phyloP scores from a whole-genome alignment of 2,329 filamentous ascomycete genomes.

The Thelonectria blattea region DNA sequence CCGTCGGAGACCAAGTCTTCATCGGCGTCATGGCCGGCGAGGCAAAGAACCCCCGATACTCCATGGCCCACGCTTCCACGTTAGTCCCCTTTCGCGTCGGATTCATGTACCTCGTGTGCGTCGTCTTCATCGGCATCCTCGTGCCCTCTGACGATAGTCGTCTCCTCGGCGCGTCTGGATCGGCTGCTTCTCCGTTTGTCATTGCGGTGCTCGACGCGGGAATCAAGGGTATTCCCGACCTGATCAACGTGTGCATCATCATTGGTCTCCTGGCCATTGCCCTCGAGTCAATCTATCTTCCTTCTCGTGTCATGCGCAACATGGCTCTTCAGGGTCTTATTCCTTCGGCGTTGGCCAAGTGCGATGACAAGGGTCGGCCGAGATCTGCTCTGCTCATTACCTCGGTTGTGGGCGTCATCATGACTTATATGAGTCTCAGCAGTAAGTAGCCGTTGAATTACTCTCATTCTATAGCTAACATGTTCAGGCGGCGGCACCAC shows the following conservation, averaged over 20 bases:
- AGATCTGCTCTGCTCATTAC: slow-evolving; percentile 15
- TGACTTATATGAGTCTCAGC: slow-evolving; percentile 24
- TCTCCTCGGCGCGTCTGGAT: slow-evolving; percentile 25
- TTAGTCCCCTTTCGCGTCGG: slow-evolving; percentile 29
- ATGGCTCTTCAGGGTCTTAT: slow-evolving; percentile 17
- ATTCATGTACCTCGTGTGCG: slow-evolving; percentile 27
- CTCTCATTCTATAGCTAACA: not conserved
- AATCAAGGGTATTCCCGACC: slow-evolving; percentile 17
- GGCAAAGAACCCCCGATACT: slow-evolving; percentile 24
- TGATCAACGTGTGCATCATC: slow-evolving; percentile 34
- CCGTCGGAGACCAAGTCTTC: slow-evolving; percentile 32
- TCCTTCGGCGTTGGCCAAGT: slow-evolving; percentile 12
- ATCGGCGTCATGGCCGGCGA: slow-evolving; percentile 35
- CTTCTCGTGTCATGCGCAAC: slow-evolving; percentile 12
- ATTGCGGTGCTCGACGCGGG: slow-evolving; percentile 23
- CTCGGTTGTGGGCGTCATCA: not conserved
- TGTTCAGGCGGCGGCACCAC: slow-evolving; percentile 7
- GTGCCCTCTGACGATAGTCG: slow-evolving; percentile 25
- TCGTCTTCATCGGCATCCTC: slow-evolving; percentile 27
- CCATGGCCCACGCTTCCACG: slow-evolving; percentile 29
- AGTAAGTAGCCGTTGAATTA: not conserved
- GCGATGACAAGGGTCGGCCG: slow-evolving; percentile 15
- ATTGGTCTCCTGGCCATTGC: slow-evolving; percentile 26
- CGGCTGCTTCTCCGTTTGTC: slow-evolving; percentile 28
- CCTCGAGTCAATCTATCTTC: slow-evolving; percentile 13